Evolutionary conservation across 192 early-diverging fungal species (phyloP).

Genomic region (Backusella westeae): DNA sequence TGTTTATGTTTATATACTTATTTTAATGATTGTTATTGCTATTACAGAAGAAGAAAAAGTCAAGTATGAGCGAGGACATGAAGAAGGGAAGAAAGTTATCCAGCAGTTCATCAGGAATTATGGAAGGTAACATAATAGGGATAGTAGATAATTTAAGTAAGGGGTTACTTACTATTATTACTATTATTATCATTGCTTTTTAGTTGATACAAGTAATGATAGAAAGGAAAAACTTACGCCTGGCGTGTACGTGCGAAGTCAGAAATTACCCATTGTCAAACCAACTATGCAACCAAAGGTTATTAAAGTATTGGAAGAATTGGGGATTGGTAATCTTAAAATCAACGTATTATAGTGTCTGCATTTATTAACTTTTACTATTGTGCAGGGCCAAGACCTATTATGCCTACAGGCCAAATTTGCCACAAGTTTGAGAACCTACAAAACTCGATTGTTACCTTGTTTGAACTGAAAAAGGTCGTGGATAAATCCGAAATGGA

Average conservation of each 20-base stretch:
- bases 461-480: conserved; percentile 82
- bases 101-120: conserved; percentile 14
- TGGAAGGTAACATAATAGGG: conserved; percentile 15
- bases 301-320: conserved; percentile 55
- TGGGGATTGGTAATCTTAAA: conserved; percentile 45
- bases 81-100: conserved; percentile 32
- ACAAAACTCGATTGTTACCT: conserved; percentile 65
- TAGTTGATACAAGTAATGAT: neutral
- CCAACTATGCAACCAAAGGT: conserved; percentile 49
- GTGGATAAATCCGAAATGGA: conserved; percentile 83
- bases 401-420: conserved; percentile 80
- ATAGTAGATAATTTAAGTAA: neutral
- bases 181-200: neutral
- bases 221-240: conserved; percentile 55
- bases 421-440: conserved; percentile 79
- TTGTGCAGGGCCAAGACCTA: conserved; percentile 53
- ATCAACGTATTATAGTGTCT: neutral
- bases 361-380: neutral
- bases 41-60: conserved; percentile 36
- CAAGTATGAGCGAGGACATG: conserved; percentile 15
- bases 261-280: conserved; percentile 55
- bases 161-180: neutral
- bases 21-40: neutral
- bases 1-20: neutral
- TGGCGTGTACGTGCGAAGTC: conserved; percentile 63